A percentile compares a stretch with the other conserved stretches of the same genome.
These are phyloP conservation scores for Bipolaris sorokiniana DNA, from an alignment of 2,329 filamentous ascomycete species.

Conservation along the genomic window DNA sequence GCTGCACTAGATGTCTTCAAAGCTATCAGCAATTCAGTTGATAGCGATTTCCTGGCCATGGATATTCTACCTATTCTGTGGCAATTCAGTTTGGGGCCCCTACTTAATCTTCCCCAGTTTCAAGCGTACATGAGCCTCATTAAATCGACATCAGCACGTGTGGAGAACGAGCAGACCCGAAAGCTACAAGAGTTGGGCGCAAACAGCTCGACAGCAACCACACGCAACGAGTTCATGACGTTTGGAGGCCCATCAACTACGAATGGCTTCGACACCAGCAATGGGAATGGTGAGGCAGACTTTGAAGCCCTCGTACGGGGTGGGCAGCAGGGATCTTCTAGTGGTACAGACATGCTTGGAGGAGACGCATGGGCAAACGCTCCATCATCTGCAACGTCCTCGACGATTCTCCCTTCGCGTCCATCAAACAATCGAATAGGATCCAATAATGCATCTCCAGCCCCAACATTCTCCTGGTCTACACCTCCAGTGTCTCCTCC, in stretches of 20 bases:
- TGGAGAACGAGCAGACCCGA: conserved; percentile 86
- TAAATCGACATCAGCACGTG: conserved; percentile 75
- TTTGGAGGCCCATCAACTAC: conserved; percentile 63
- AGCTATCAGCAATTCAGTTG: conserved; percentile 80
- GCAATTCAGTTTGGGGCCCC: conserved; percentile 87
- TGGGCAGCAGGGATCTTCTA: conserved; percentile 53
- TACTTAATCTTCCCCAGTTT: conserved; percentile 85
- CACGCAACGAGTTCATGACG: conserved; percentile 71
- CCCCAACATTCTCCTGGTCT: conserved; percentile 57
- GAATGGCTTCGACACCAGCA: conserved; percentile 64
- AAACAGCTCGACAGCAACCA: conserved; percentile 58
- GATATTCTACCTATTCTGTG: conserved; percentile 90
- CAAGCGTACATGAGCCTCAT: conserved; percentile 89
- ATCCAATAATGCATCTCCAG: conserved; percentile 37
- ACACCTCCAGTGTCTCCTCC: conserved; percentile 48
- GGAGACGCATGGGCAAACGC: conserved; percentile 53
- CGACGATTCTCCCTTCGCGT: conserved; percentile 41
- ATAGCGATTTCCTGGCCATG: conserved; percentile 89
- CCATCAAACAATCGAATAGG: conserved; percentile 34
- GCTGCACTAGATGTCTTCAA: conserved; percentile 83
- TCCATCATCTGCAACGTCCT: conserved; percentile 40
- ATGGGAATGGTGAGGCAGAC: conserved; percentile 69
- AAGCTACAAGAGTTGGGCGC: conserved; percentile 85
- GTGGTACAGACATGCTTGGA: conserved; percentile 49
- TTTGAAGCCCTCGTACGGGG: conserved; percentile 93